Evolutionary conservation across 2,329 filamentous ascomycete genomes (phyloP).

Genomic region (Elsinoe arachidis): DNA sequence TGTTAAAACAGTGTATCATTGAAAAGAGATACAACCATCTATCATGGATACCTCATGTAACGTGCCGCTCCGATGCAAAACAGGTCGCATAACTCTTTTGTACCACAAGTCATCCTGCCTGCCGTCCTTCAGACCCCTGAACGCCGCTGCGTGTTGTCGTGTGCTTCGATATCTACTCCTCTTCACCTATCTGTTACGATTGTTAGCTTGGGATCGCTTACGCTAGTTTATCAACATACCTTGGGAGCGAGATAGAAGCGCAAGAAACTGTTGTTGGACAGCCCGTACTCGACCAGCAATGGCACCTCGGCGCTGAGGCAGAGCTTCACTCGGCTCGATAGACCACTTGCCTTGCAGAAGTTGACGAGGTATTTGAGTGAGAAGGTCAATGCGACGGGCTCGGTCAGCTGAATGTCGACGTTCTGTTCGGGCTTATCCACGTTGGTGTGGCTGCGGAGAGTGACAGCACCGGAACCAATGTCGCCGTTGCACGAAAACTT

Average conservation of each 20-base stretch:
- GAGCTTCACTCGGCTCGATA: conserved; percentile 77
- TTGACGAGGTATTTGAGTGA: conserved; percentile 99
- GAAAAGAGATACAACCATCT: conserved; percentile 2
- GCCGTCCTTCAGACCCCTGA: background rate
- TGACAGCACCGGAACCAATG: conserved; percentile 91
- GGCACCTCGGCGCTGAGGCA: conserved; percentile 95
- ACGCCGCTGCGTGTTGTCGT: conserved; percentile 13
- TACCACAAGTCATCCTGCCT: background rate
- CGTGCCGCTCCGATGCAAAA: conserved; percentile 1
- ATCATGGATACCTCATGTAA: background rate
- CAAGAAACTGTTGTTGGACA: conserved; percentile 76
- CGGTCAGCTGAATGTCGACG: conserved; percentile 80
- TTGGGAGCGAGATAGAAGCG: conserved; percentile 98
- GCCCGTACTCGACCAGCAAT: conserved; percentile 82
- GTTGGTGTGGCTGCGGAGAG: conserved; percentile 77
- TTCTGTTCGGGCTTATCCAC: conserved; percentile 81
- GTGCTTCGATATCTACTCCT: conserved; percentile 41
- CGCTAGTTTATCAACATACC: conserved; percentile 46
- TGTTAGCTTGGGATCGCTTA: conserved; percentile 28
- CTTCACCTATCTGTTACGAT: conserved; percentile 57
- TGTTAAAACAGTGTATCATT: conserved; percentile 7
- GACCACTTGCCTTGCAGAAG: conserved; percentile 93
- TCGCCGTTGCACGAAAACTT: conserved; percentile 91
- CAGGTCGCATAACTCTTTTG: conserved; percentile 10
- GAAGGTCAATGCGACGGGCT: conserved; percentile 91